Base-by-base conservation (phyloP, 305 asterid species). In the Andrographis paniculata region DNA sequence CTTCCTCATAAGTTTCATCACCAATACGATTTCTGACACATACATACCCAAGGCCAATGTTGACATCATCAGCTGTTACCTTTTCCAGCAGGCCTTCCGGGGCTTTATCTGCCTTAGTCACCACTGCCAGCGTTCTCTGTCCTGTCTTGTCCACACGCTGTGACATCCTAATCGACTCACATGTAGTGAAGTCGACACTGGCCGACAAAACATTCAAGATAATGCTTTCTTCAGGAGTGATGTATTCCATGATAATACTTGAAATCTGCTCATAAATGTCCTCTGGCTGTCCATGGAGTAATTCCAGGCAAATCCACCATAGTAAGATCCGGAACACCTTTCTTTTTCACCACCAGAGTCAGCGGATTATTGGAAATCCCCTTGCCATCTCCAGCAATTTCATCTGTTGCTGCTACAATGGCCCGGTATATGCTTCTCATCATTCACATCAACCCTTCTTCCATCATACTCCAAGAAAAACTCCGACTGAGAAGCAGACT, bases 301-400 rank as follows among this genome's bases (percentile, higher is more conserved):
- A 74, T 77, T 37, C 86, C 77, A 0, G 82, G 82, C 45, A 77
- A 31, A 55, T 77, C 77, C 0, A 74, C 75, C 82, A 74, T 66
- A 0, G 82, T 71, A 0, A 68, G 52, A 46, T 68, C 66, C 0
- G 74, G 66, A 0, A 68, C 74, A 5, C 58, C 70, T 0, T 17
- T 49, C 38, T 63, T 63, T 11, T 59, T 63, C 31, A 62, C 70
- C 0, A 68, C 17, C 11, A 68, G 18, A 0, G 74, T 68, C 12
- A 68, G 9, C 12, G 70, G 61, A 0, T 15, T 11, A 9, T 63
- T 54, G 0, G 66, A 68, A 17, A 68, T 62, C 1, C 69, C 66
- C 22, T 68, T 59, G 1, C 70, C 58, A 0, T 44, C 1, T 6
- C 74, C 70, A 0, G 74, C 74, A 0, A 68, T 54, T 20, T 68